Conservation (phyloP, 2,329 filamentous ascomycete genomes). For the Drechslera avenae region DNA sequence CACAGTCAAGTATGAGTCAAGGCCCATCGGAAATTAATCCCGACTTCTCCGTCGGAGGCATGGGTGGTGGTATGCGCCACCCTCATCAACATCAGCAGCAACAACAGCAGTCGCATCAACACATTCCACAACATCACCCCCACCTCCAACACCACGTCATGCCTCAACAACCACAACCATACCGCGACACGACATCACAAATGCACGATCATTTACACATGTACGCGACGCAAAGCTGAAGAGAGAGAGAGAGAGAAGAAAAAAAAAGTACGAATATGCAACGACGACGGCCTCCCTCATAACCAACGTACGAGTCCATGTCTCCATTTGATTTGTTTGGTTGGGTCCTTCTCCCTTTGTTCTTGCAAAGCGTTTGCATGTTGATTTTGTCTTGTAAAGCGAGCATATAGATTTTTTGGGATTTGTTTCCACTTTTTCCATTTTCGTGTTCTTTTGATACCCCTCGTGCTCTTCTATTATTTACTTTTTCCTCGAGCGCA, state of each 20-base stretch:
- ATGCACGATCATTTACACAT: slow-evolving; percentile 34
- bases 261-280: slow-evolving; percentile 6
- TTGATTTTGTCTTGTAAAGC: slow-evolving; percentile 11
- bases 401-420: slow-evolving; percentile 20
- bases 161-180: slow-evolving; percentile 24
- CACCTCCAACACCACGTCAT: slow-evolving; percentile 27
- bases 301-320: background rate
- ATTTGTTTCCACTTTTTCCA: slow-evolving; percentile 2
- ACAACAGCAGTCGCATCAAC: slow-evolving; percentile 20
- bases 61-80: slow-evolving; percentile 25
- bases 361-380: slow-evolving; percentile 7
- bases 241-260: background rate
- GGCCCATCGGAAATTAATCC: slow-evolving; percentile 25
- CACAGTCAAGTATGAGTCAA: slow-evolving; percentile 32
- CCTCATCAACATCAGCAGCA: slow-evolving; percentile 24
- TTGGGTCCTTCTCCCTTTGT: background rate
- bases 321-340: slow-evolving; percentile 4
- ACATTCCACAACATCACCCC: slow-evolving; percentile 23
- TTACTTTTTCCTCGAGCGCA: background rate
- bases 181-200: slow-evolving; percentile 21
- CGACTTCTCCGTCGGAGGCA: slow-evolving; percentile 28
- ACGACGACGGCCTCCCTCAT: slow-evolving; percentile 7
- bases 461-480: slow-evolving; percentile 15
- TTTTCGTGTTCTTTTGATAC: slow-evolving; percentile 32
- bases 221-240: slow-evolving; percentile 27